phyloP scores from a whole-genome alignment of 257 asterid species.

The Vinca minor region DNA sequence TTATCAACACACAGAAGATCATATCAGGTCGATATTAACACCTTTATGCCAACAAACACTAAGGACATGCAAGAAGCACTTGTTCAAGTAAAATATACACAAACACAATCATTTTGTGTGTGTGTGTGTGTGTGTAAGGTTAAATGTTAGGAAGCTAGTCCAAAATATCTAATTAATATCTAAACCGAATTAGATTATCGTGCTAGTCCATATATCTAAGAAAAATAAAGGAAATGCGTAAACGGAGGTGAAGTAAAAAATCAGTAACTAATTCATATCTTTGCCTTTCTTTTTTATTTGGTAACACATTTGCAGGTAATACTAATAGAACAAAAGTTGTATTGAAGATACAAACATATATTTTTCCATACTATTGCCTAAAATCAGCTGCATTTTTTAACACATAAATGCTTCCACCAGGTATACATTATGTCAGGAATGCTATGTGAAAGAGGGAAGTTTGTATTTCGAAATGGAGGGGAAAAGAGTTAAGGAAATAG shows the following conservation, averaged over 20 bases:
- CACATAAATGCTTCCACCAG: not conserved
- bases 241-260: not conserved
- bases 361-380: not conserved
- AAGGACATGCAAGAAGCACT: not conserved
- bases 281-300: too few relatives aligned
- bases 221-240: not conserved
- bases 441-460: too few relatives aligned
- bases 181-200: not conserved
- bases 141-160: not conserved
- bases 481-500: too few relatives aligned
- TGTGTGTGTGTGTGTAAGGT: too few relatives aligned
- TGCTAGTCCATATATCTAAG: not conserved
- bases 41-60: not conserved
- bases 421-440: not conserved
- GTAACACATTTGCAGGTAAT: too few relatives aligned
- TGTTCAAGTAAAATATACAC: not conserved
- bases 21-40: not conserved
- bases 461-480: too few relatives aligned
- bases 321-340: too few relatives aligned
- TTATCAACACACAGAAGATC: not conserved
- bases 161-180: not conserved
- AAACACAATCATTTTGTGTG: not conserved
- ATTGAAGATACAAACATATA: not conserved
- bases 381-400: not conserved
- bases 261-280: not conserved